Base-by-base conservation (phyloP, 805 yeast species). In the Kazachstania bromeliacearum region DNA sequence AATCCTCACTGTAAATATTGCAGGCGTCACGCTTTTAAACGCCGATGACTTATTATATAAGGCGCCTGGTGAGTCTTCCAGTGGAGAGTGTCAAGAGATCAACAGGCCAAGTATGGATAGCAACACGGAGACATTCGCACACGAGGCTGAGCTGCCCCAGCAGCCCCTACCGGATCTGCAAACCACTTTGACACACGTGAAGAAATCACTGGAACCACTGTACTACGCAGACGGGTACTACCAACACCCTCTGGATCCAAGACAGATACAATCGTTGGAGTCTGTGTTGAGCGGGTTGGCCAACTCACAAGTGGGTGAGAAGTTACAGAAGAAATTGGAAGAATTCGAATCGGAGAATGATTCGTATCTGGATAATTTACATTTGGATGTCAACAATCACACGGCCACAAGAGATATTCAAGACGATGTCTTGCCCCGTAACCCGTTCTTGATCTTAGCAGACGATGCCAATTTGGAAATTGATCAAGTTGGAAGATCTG, bases 371-470 rank as follows among this genome's bases (percentile, higher is more conserved):
- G 77, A 77, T 46, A 67, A 67, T 20, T 47, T 66, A 29, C 60
- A 62, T 34, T 38, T 63, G 30, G 68, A 64, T 39, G 63, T 63
- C 29, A 64, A 64, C 34, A 66, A 64, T 41, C 64, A 62, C 19
- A 50, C 56, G 22, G 64, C 76, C 24, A 73, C 82, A 0, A 79
- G 80, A 13, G 80, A 75, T 37, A 60, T 75, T 20, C 64, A 77
- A 34, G 81, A 82, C 15, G 80, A 77, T 43, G 72, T 78, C 1
- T 60, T 82, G 29, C 94, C 94, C 4, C 64, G 89, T 42, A 82
- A 81, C 52, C 94, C 94, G 1, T 81, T 79, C 48, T 66, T 82
- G 44, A 71, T 82, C 8, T 56, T 82, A 13, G 85, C 80, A 44
- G 80, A 80, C 50, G 94, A 82, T 44, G 88, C 89, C 1, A 66